A percentile compares a stretch with the other conserved stretches of the same genome.
phyloP scores from a whole-genome alignment of 192 early-diverging fungal genomes.

The Mortierella claussenii region DNA sequence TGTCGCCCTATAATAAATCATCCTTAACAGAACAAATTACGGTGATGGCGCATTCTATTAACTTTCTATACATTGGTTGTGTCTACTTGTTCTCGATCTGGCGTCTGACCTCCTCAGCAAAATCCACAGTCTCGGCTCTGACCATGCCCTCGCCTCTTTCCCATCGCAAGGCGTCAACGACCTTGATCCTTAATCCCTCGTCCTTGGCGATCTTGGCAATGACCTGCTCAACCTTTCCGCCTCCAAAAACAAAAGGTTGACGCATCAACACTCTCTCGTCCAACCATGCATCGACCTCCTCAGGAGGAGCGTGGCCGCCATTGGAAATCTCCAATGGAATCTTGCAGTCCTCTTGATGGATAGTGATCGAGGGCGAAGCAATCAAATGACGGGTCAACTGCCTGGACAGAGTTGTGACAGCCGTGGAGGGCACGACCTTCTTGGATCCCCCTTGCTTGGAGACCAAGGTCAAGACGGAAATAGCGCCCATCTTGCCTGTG shows the following conservation, averaged over 20 bases:
- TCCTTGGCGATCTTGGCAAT: slow-evolving; percentile 60
- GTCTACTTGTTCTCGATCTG: slow-evolving; percentile 41
- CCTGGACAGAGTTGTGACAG: slow-evolving; percentile 67
- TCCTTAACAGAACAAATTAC: too few relatives aligned
- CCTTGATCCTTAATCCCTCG: slow-evolving; percentile 60
- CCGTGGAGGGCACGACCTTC: slow-evolving; percentile 30
- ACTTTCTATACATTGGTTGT: too few relatives aligned
- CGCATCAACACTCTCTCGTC: slow-evolving; percentile 70
- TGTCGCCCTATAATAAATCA: too few relatives aligned
- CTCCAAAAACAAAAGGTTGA: slow-evolving; percentile 83
- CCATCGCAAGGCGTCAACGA: slow-evolving; percentile 79
- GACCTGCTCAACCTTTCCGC: slow-evolving; percentile 75
- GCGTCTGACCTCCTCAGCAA: slow-evolving; percentile 81
- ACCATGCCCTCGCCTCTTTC: slow-evolving; percentile 90
- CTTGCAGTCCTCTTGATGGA: slow-evolving; percentile 58
- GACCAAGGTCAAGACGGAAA: slow-evolving; percentile 72
- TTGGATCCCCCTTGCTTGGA: slow-evolving; percentile 39
- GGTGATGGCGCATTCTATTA: too few relatives aligned
- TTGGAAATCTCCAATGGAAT: slow-evolving; percentile 55
- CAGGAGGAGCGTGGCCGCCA: slow-evolving; percentile 51
- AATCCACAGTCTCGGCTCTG: slow-evolving; percentile 73
- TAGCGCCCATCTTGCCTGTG: slow-evolving; percentile 82
- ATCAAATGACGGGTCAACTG: slow-evolving; percentile 90
- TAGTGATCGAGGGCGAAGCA: slow-evolving; percentile 76
- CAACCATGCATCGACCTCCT: slow-evolving; percentile 55